A percentile compares a stretch with the other conserved stretches of the same genome.
Evolutionary conservation across 2,329 filamentous ascomycete genomes (phyloP).

Genomic region (Blumeriella jaapii): DNA sequence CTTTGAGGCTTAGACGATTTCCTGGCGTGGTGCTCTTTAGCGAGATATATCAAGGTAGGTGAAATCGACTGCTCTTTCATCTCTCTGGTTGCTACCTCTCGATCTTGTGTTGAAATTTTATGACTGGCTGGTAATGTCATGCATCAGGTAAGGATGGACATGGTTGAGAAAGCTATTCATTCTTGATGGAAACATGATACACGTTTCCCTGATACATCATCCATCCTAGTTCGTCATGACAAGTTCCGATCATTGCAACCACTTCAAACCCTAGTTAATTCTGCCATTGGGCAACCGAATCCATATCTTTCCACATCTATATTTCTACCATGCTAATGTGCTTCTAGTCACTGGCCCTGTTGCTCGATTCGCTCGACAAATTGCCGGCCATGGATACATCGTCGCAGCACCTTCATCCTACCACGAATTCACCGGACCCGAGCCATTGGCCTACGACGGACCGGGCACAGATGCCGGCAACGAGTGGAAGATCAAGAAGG

Average conservation of each 20-base stretch:
- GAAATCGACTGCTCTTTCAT: neutral
- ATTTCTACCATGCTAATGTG: neutral
- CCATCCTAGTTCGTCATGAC: too few species aligned
- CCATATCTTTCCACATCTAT: neutral
- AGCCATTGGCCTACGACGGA: constrained; percentile 73
- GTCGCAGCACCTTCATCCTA: constrained; percentile 84
- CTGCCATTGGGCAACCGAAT: too few species aligned
- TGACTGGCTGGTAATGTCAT: too few species aligned
- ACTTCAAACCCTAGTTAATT: too few species aligned
- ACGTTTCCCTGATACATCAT: too few species aligned
- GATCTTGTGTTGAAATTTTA: too few species aligned
- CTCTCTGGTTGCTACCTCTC: neutral
- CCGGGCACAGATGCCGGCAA: constrained; percentile 84
- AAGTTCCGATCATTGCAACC: too few species aligned
- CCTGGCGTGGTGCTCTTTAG: constrained; percentile 82
- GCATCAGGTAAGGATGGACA: too few species aligned
- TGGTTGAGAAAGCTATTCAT: too few species aligned
- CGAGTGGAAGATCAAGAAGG: constrained; percentile 73
- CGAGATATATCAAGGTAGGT: constrained; percentile 85
- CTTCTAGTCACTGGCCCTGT: constrained; percentile 75
- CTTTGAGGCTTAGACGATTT: constrained; percentile 43
- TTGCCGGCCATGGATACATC: constrained; percentile 86
- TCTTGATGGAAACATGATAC: too few species aligned
- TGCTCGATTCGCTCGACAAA: constrained; percentile 78
- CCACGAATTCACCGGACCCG: constrained; percentile 83